Conservation (phyloP, 495 filamentous ascomycete genomes). For the Delitschia confertaspora region DNA sequence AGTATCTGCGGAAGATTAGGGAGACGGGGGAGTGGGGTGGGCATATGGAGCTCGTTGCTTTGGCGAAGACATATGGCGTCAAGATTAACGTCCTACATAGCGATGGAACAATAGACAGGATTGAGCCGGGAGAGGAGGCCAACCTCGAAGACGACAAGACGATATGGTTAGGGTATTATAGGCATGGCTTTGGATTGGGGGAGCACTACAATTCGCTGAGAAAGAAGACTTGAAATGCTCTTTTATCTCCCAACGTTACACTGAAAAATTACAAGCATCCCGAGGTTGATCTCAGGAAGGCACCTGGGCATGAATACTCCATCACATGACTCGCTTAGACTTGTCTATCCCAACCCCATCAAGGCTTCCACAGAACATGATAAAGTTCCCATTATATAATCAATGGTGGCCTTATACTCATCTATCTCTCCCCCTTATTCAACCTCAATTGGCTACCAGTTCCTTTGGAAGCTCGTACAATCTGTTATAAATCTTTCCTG, state of each 20-base stretch:
- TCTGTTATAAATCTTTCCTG: no score
- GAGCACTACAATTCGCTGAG: slow-evolving; percentile 94
- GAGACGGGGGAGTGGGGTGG: slow-evolving; percentile 97
- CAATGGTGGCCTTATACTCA: no score
- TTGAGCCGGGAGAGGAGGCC: slow-evolving; percentile 46
- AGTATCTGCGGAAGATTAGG: slow-evolving; percentile 65
- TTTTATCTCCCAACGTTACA: no score
- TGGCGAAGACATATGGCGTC: slow-evolving; percentile 74
- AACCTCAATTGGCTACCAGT: no score
- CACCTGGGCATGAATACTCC: no score
- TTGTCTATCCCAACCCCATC: not conserved
- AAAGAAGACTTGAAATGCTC: slow-evolving; percentile 39
- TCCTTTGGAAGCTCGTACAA: no score
- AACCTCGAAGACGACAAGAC: slow-evolving; percentile 38
- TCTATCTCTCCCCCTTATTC: no score
- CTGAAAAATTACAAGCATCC: no score
- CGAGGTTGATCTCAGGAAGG: no score
- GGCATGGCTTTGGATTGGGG: slow-evolving; percentile 82
- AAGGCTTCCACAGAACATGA: not conserved
- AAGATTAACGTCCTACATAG: slow-evolving; percentile 79
- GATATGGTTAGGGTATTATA: slow-evolving; percentile 92
- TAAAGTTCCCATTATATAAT: no score
- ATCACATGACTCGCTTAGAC: no score
- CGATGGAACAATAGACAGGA: slow-evolving; percentile 66
- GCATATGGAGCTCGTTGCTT: slow-evolving; percentile 76